Evolutionary conservation across 2,329 filamentous ascomycete genomes (phyloP), one percentile per base, ranked within the genome.

Genomic region (Cordyceps fumosorosea): DNA sequence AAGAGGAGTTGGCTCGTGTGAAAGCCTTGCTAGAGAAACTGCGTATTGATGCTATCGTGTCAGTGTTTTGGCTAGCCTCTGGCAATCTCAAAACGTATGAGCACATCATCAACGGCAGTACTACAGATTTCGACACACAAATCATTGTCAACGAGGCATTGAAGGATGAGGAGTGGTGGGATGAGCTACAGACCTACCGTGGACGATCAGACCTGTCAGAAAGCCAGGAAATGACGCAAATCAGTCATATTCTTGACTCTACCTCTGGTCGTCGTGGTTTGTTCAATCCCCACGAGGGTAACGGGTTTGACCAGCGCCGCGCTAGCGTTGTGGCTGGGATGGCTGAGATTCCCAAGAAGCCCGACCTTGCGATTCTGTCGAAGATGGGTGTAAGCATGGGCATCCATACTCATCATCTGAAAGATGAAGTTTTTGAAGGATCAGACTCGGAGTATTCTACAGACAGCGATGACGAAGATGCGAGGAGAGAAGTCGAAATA

Each of bases 1-100:
- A 89, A 45, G 89, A 96, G 73, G 91, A 96, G 73, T 80, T 84
- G 42, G 83, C 82, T 1, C 80, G 91, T 62, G 88, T 96, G 18
- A 84, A 84, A 63, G 84, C 88, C 1, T 78, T 96, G 2, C 79
- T 96, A 0, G 89, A 90, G 24, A 96, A 93, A 71, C 74, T 96
- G 10, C 82, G 91, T 18, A 96, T 96, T 54, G 84, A 92, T 64
- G 91, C 91, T 3, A 81, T 91, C 65, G 84, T 96, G 0, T 74
- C 89, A 16, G 91, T 96, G 1, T 92, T 93, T 69, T 95, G 89
- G 84, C 81, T 96, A 45, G 89, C 90, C 1, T 89, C 84, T 55
- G 90, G 91, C 0, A 77, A 84, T 18, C 73, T 96, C 5, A 80
- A 85, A 45, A 88, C 86, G 0, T 96, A 96, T 68, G 87, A 93